Evolutionary conservation across 2,329 filamentous ascomycete species (phyloP).

Genomic region (Fusarium verrucosum): DNA sequence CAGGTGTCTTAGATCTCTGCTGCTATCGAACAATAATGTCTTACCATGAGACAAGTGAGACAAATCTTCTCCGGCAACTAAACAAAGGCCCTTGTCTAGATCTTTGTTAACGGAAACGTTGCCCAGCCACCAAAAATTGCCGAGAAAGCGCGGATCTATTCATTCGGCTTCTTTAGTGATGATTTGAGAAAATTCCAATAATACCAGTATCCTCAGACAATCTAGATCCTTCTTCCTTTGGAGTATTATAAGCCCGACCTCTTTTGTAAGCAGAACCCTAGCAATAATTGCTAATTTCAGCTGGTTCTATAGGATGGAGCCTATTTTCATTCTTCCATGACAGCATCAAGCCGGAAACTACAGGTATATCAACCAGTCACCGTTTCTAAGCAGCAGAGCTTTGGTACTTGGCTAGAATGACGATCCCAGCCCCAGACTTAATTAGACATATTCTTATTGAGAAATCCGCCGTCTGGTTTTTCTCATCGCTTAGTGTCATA

Average conservation of each 20-base stretch:
- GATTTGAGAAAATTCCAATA: neutral
- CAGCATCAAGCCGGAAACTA: neutral
- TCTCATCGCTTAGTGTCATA: neutral
- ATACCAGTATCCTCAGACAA: neutral
- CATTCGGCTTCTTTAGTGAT: neutral
- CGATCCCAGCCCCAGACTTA: neutral
- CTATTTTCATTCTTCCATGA: neutral
- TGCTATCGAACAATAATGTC: neutral
- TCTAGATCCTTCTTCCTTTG: no score
- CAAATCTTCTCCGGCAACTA: constrained; percentile 2
- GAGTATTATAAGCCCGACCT: neutral
- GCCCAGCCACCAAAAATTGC: constrained; percentile 1
- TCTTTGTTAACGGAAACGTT: neutral
- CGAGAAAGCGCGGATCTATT: neutral
- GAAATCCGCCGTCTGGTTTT: neutral
- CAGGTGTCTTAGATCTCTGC: neutral
- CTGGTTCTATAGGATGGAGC: neutral
- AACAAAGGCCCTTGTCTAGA: neutral
- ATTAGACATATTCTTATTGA: neutral
- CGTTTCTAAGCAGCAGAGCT: neutral
- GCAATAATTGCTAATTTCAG: neutral
- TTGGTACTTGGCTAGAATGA: no score
- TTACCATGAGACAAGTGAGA: neutral
- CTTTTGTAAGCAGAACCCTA: neutral
- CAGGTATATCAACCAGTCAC: neutral